A percentile compares a stretch with the other conserved stretches of the same genome.
Evolutionary conservation across 495 filamentous ascomycete species (phyloP).

Genomic region (Articulospora tetracladia): DNA sequence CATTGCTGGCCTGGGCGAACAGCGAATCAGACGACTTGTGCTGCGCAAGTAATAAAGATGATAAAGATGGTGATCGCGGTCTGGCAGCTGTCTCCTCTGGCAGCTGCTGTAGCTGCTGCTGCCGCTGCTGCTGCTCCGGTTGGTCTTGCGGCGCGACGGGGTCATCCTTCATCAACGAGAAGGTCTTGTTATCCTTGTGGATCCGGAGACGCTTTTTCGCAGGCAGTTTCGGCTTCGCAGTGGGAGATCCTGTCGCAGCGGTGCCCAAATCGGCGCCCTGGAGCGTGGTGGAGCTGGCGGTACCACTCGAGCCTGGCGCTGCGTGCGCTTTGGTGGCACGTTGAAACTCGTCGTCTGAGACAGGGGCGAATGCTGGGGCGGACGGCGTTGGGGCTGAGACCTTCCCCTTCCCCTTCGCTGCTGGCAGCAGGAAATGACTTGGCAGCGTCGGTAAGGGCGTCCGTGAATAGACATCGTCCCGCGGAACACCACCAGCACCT

Average conservation of each 20-base stretch:
- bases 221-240: constrained; percentile 15
- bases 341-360: constrained; percentile 17
- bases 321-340: constrained; percentile 10
- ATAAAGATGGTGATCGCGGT: not conserved
- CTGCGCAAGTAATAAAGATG: not conserved
- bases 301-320: constrained; percentile 16
- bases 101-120: too few relatives aligned
- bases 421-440: constrained; percentile 18
- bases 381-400: not conserved
- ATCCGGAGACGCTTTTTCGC: constrained; percentile 24
- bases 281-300: constrained; percentile 12
- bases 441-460: constrained; percentile 25
- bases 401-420: constrained; percentile 4
- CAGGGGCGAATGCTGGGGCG: constrained; percentile 3
- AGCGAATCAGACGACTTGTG: constrained; percentile 24
- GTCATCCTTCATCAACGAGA: constrained; percentile 21
- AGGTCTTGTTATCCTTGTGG: constrained; percentile 26
- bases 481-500: constrained; percentile 2
- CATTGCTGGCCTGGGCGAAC: constrained; percentile 40
- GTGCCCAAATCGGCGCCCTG: constrained; percentile 7
- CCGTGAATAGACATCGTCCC: constrained; percentile 23
- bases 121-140: too few relatives aligned
- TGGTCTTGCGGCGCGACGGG: constrained; percentile 7
- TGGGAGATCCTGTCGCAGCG: constrained; percentile 25
- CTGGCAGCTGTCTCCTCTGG: not conserved